Evolutionary conservation across 495 filamentous ascomycete genomes (phyloP).

Genomic region (Corynascus novoguineensis): DNA sequence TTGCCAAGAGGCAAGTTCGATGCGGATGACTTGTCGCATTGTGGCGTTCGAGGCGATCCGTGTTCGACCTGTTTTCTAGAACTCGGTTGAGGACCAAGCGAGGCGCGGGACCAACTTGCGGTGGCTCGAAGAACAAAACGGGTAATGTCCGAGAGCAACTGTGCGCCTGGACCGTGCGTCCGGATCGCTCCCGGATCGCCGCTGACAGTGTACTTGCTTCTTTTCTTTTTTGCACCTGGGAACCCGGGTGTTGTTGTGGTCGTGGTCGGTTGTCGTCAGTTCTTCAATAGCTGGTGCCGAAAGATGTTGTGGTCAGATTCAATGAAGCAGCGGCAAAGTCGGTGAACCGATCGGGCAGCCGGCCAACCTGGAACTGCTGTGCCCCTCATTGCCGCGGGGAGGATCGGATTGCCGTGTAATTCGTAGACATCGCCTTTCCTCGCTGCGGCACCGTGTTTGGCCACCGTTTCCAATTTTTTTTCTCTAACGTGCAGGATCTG

Average conservation of each 20-base stretch:
- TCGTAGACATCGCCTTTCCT: background rate
- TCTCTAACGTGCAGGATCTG: background rate
- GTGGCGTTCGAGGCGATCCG: background rate
- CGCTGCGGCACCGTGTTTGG: background rate
- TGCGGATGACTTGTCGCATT: background rate
- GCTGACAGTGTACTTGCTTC: background rate
- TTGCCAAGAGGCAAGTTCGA: background rate
- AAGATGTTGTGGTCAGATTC: background rate
- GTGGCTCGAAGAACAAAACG: background rate
- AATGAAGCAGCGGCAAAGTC: background rate
- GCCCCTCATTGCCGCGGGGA: background rate
- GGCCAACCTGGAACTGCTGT: background rate
- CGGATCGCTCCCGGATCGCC: constrained; percentile 1
- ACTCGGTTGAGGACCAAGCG: background rate
- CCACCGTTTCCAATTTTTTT: background rate
- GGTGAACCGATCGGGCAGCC: background rate
- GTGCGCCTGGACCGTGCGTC: background rate
- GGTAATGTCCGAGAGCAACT: background rate
- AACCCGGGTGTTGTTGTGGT: background rate
- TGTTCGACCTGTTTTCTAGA: constrained; percentile 6
- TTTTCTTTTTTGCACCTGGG: background rate
- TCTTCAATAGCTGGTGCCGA: background rate
- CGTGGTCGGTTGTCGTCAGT: too few relatives aligned
- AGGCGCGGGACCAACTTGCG: background rate
- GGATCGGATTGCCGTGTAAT: background rate